Evolutionary conservation across 139 green algal species (phyloP), one percentile per base, ranked within the genome.

Genomic region (Nannochloris sp.): DNA sequence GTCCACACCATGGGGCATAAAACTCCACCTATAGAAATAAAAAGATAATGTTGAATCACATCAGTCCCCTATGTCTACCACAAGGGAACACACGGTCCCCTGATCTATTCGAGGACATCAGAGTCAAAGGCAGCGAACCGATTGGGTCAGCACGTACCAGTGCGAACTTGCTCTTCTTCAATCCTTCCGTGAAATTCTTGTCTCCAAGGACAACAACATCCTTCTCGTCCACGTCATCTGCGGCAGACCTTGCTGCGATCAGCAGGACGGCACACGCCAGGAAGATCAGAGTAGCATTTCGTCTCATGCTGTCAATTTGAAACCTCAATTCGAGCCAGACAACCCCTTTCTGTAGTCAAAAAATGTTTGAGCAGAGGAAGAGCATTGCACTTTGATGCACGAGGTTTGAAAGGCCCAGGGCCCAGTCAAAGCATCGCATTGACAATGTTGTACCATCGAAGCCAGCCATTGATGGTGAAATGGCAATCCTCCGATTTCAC

Each of bases 1-100:
- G 84, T 23, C 83, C 82, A 69, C 84, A 91, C 84, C 84, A 91
- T 4, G 84, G 84, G 4, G 84, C 84, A 48, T 88, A 88, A 66
- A 88, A 89, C 69, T 86, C 78, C 9, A 88, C 82, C 78, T 85
- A 71, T 48, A n/a, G 21, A 10, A 18, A 34, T 9, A 31, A 18
- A 48, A 57, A 64, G 12, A 55, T 64, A 18, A 40, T 40, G 0
- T 40, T 40, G 1, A 40, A 40, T 40, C 34, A 40, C 9, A 40
- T 40, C 34, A 10, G 34, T 7, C 34, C 8, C 9, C 34, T 40
- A 12, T 6, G 9, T 40, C 34, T 40, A 40, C 34, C 34, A 40
- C 9, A 40, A 40, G 34, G 9, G 34, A 40, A 40, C 34, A 40
- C 8, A 40, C 8, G 34, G 34, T 11, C 34, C 34, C 34, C 34